A percentile compares a stretch with the other conserved stretches of the same genome.
Conservation (phyloP, 257 asterid genomes). For the Jasminum sambac region DNA sequence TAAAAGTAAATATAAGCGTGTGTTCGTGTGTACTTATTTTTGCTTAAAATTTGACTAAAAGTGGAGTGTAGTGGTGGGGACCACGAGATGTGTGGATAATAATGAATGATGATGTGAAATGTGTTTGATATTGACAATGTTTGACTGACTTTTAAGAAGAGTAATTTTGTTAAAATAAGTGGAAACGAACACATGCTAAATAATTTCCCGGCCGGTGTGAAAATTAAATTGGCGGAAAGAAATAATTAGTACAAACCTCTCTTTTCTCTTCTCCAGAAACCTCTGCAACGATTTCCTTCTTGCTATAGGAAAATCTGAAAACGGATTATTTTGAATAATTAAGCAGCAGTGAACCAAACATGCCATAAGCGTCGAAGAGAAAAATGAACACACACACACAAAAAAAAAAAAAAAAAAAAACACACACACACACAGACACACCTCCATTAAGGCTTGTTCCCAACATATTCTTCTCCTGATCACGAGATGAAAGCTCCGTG, state of each 20-base stretch:
- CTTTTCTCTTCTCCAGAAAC: constrained; percentile 42
- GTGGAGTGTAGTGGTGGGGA: too few relatives aligned
- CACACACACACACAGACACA: too few relatives aligned
- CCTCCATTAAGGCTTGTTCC: constrained; percentile 29
- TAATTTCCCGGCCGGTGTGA: neutral
- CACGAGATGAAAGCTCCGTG: neutral
- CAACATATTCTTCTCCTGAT: constrained; percentile 20
- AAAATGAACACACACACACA: neutral
- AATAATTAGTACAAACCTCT: constrained; percentile 26
- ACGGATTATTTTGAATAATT: neutral
- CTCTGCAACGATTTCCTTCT: constrained; percentile 39
- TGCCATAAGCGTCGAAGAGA: neutral
- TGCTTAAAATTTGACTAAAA: too few relatives aligned
- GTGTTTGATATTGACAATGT: too few relatives aligned
- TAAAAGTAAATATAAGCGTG: too few relatives aligned
- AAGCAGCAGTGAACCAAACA: neutral
- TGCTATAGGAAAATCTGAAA: constrained; percentile 35
- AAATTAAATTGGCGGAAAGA: neutral
- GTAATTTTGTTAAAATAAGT: too few relatives aligned
- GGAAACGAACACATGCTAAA: too few relatives aligned
- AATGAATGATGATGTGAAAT: too few relatives aligned
- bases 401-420: too few relatives aligned
- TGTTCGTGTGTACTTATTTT: too few relatives aligned
- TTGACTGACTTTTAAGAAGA: too few relatives aligned
- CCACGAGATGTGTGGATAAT: too few relatives aligned